A percentile compares a stretch with the other conserved stretches of the same genome.
These are phyloP conservation scores for Starmerella geochares DNA, from an alignment of 805 yeast genomes.

Conservation along the genomic window DNA sequence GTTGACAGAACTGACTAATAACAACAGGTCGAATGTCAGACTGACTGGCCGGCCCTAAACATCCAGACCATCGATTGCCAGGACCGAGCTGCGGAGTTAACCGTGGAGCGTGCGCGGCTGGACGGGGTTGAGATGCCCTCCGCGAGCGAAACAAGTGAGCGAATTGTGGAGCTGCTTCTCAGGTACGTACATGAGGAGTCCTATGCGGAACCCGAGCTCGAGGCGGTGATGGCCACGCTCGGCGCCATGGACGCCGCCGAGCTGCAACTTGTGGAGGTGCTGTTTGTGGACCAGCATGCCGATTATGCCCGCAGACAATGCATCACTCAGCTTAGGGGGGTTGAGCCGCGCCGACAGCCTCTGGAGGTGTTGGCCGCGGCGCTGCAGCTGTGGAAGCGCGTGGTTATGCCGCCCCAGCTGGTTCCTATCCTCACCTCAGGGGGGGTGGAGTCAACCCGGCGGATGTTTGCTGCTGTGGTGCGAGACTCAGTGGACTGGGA, in stretches of 20 bases:
- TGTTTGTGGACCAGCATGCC: conserved; percentile 6
- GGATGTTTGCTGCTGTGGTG: conserved; percentile 10
- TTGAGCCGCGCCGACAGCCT: neutral
- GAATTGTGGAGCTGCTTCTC: neutral
- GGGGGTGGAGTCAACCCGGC: neutral
- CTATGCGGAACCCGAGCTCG: conserved; percentile 9
- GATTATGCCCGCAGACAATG: neutral
- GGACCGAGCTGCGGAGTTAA: too few relatives aligned
- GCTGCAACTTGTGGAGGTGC: neutral
- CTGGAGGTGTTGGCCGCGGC: neutral
- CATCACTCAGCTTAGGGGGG: neutral
- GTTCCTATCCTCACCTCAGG: neutral
- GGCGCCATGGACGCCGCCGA: neutral
- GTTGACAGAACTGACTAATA: neutral
- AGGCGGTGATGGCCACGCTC: neutral
- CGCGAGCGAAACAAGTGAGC: neutral
- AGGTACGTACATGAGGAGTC: conserved; percentile 3
- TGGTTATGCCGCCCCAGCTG: neutral
- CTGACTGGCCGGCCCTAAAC: too few relatives aligned
- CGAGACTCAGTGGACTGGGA: conserved; percentile 16
- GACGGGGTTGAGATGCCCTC: neutral
- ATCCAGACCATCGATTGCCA: too few relatives aligned
- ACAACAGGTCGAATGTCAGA: too few relatives aligned
- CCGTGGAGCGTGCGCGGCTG: too few relatives aligned
- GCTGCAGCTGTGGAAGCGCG: conserved; percentile 15